These are phyloP conservation scores for Tolypocladium nubicola DNA, from an alignment of 2,329 filamentous ascomycete species.

Conservation along the genomic window DNA sequence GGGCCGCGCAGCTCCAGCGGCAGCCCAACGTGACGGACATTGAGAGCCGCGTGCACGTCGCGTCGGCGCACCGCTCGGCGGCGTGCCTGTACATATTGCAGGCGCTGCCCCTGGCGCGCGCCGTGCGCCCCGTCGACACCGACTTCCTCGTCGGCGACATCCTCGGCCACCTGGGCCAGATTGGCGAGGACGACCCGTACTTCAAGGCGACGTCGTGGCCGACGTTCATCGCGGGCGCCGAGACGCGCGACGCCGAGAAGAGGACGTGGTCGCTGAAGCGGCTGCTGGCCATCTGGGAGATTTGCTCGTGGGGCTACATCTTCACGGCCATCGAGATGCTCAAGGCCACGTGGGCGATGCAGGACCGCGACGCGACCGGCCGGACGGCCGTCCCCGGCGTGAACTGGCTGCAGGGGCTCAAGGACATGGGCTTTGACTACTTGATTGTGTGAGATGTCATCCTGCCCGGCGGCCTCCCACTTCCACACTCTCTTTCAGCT, in stretches of 20 bases:
- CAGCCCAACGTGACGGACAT: constrained; percentile 24
- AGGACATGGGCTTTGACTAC: constrained; percentile 32
- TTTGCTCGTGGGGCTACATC: constrained; percentile 40
- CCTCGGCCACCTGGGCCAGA: constrained; percentile 36
- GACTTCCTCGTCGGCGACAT: constrained; percentile 37
- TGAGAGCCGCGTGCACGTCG: constrained; percentile 31
- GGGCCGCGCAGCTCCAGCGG: constrained; percentile 29
- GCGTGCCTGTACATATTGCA: constrained; percentile 37
- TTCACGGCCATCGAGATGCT: constrained; percentile 39
- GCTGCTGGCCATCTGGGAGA: constrained; percentile 31
- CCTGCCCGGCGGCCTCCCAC: neutral
- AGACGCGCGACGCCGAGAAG: constrained; percentile 34
- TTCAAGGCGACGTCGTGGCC: constrained; percentile 54
- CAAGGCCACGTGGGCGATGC: constrained; percentile 33
- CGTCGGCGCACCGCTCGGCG: constrained; percentile 34
- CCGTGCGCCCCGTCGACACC: constrained; percentile 26
- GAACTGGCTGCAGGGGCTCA: constrained; percentile 32
- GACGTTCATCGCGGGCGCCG: constrained; percentile 46
- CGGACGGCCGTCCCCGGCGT: constrained; percentile 8
- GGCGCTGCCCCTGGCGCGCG: constrained; percentile 26
- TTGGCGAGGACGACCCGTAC: constrained; percentile 36
- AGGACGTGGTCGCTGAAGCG: constrained; percentile 41
- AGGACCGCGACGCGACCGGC: constrained; percentile 19
- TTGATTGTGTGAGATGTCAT: constrained; percentile 28
- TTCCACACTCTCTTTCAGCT: neutral